Conservation (phyloP, 495 filamentous ascomycete genomes). For the Xylaria curta region DNA sequence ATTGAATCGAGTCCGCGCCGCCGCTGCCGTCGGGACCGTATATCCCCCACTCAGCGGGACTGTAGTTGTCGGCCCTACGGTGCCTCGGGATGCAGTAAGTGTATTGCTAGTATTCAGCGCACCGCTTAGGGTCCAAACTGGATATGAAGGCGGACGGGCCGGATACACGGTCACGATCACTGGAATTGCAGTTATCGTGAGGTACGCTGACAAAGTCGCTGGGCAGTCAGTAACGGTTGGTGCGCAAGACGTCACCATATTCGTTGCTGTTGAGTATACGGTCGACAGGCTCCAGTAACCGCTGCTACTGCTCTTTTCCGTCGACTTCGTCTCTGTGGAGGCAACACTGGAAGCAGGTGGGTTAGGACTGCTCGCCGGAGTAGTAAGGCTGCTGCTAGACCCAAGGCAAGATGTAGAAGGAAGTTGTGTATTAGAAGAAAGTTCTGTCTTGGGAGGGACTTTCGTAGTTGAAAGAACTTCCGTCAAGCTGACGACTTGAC, state of each 20-base stretch:
- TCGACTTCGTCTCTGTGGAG: background rate
- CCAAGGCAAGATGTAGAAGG: background rate
- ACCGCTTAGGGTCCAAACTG: background rate
- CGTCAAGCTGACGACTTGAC: background rate
- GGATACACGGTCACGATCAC: conserved; percentile 11
- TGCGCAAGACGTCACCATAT: conserved; percentile 64
- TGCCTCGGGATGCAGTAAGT: background rate
- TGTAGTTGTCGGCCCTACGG: background rate
- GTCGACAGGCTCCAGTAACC: conserved; percentile 48
- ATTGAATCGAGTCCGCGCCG: background rate
- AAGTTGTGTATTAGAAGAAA: background rate
- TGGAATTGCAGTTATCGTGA: background rate
- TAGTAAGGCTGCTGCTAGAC: conserved; percentile 2
- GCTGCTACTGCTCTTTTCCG: background rate
- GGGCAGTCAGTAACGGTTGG: conserved; percentile 65
- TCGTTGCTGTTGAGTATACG: conserved; percentile 62
- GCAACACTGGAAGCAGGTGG: background rate
- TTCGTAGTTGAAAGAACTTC: background rate
- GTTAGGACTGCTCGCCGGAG: background rate
- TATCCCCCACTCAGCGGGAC: conserved; percentile 1
- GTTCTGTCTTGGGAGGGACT: background rate
- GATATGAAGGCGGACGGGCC: background rate
- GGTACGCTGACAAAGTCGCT: conserved; percentile 30
- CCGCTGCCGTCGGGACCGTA: conserved; percentile 7
- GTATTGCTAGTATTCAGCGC: conserved; percentile 1